phyloP scores from a whole-genome alignment of 768 basidiomycete genomes.

The Mycena sanguinolenta region DNA sequence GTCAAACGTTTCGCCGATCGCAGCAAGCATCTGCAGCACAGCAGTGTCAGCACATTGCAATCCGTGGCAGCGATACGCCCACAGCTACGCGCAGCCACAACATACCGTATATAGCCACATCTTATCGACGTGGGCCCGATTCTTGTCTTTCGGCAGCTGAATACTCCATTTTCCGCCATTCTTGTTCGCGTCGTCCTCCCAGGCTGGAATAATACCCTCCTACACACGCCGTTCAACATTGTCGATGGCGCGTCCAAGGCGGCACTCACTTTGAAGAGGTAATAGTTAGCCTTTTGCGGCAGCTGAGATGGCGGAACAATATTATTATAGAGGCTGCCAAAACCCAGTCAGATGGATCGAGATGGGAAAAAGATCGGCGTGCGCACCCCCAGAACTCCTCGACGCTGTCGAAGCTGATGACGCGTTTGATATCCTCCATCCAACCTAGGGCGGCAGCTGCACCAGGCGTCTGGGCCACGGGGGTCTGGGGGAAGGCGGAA shows the following conservation, averaged over 20 bases:
- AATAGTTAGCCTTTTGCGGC: constrained; percentile 98
- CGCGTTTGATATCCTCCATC: constrained; percentile 99
- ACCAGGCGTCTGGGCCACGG: constrained; percentile 79
- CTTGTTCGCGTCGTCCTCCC: constrained; percentile 98
- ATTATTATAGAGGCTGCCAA: constrained; percentile 90
- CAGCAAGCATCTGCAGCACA: constrained; percentile 90
- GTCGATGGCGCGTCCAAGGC: neutral
- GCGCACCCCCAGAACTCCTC: constrained; percentile 99
- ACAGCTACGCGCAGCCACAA: neutral
- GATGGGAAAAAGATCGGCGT: constrained; percentile 5
- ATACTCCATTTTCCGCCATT: constrained; percentile 99
- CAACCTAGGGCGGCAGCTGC: constrained; percentile 86
- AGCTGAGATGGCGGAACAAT: constrained; percentile 95
- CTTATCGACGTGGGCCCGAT: constrained; percentile 83
- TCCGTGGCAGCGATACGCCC: neutral
- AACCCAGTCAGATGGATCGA: constrained; percentile 22
- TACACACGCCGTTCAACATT: constrained; percentile 46
- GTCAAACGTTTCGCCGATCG: constrained; percentile 99
- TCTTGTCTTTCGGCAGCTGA: constrained; percentile 97
- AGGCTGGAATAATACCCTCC: constrained; percentile 97
- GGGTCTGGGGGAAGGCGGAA: constrained; percentile 83
- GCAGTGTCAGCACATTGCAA: constrained; percentile 24
- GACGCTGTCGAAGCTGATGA: constrained; percentile 95
- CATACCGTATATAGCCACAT: constrained; percentile 98
- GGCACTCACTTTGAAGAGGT: constrained; percentile 90